Evolutionary conservation across 2,329 filamentous ascomycete genomes (phyloP), one percentile per base, ranked within the genome.

Genomic region (Fusarium liriodendri): DNA sequence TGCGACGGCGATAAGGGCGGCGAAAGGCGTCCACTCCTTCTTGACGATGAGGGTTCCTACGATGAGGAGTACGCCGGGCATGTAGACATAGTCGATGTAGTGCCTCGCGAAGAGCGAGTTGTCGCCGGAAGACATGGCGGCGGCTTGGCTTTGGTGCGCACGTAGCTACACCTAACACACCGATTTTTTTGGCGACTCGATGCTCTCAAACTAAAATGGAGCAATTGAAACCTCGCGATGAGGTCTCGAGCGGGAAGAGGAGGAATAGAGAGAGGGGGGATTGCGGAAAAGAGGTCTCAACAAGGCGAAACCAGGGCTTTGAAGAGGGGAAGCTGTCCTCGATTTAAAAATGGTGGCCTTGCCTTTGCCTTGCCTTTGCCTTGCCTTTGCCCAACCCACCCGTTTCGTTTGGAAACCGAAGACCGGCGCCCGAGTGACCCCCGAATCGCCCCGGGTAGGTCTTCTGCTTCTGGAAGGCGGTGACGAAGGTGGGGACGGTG

Each of bases 41-140:
- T 97, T 97, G 78, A 95, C 87, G 79, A 97, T 92, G 72, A 90
- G 87, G 50, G 91, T 92, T 77, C 94, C 95, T 62, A 95, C 83
- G 69, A 98, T 86, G 69, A 98, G 85, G 38, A 98, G 89, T 69
- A 88, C 90, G n/a, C 92, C 92, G 72, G 95, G 95, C 79, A 97
- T 92, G 83, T 96, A 95, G 78, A 97, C 90, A 80, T 93, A 94
- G 83, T 95, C 91, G 80, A 96, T 84, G 80, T 93, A 94, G 79
- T 91, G 87, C 76, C 88, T 87, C 73, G 91, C 88, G 57, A 88
- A 71, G 72, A 77, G 79, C 76, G 80, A 79, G 59, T 76, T 71
- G 38, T 79, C 77, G 61, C 67, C 75, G 62, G 79, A 73, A 42
- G 67, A 73, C 73, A 75, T 75, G 67, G 63, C 64, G 57, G 62